Conservation (phyloP, 2,329 filamentous ascomycete genomes). For the Venturia asperata region DNA sequence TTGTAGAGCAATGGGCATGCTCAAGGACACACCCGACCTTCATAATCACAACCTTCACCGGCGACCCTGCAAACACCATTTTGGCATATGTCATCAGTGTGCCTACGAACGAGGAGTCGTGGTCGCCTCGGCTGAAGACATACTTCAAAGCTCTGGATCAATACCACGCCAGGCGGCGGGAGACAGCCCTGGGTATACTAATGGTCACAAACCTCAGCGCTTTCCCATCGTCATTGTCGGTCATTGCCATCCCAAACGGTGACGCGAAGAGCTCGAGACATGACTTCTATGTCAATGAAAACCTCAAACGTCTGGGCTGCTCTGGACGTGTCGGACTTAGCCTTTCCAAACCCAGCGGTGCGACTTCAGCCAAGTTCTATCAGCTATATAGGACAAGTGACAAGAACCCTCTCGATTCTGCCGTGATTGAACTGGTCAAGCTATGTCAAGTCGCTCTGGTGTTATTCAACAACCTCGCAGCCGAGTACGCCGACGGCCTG, state of each 20-base stretch:
- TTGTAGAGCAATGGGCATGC: slow-evolving; percentile 97
- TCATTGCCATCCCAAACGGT: slow-evolving; percentile 84
- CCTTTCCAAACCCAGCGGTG: slow-evolving; percentile 66
- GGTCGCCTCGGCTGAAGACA: slow-evolving; percentile 70
- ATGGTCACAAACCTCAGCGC: slow-evolving; percentile 92
- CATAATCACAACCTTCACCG: slow-evolving; percentile 87
- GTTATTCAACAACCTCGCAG: slow-evolving; percentile 79
- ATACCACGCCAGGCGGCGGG: slow-evolving; percentile 75
- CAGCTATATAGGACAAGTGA: slow-evolving; percentile 86
- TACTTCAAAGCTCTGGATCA: slow-evolving; percentile 84
- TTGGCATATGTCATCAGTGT: slow-evolving; percentile 73
- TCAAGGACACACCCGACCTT: slow-evolving; percentile 85
- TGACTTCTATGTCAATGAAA: slow-evolving; percentile 87
- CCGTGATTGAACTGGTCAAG: slow-evolving; percentile 83
- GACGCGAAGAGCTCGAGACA: slow-evolving; percentile 73
- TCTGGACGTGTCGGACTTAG: slow-evolving; percentile 83
- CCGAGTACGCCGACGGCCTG: slow-evolving; percentile 83
- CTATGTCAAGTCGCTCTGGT: slow-evolving; percentile 84
- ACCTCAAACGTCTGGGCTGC: slow-evolving; percentile 86
- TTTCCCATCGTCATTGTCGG: slow-evolving; percentile 84
- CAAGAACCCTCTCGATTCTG: slow-evolving; percentile 66
- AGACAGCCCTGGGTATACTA: slow-evolving; percentile 73
- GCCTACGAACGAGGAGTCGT: slow-evolving; percentile 68
- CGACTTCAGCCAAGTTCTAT: slow-evolving; percentile 83
- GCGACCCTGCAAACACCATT: slow-evolving; percentile 72